Percentiles rank a stretch among this genome's conserved stretches.
phyloP scores from a whole-genome alignment of 768 basidiomycete species.

The Russula vinacea region DNA sequence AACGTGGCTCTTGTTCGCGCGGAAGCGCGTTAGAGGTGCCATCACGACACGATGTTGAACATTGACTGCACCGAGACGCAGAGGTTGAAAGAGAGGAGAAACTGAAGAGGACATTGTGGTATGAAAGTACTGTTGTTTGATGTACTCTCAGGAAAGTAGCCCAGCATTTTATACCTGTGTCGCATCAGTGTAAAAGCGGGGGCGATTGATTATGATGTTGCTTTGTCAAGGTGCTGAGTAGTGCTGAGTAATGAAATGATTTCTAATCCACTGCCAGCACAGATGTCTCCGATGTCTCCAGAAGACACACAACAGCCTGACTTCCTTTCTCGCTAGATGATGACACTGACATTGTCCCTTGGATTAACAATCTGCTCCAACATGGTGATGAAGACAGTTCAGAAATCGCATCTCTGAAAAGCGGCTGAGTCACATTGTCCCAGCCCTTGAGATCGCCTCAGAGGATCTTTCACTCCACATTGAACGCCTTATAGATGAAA shows the following conservation, averaged over 20 bases:
- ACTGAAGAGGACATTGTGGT: constrained; percentile 9
- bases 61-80: constrained; percentile 42
- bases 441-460: constrained; percentile 78
- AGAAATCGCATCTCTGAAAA: constrained; percentile 57
- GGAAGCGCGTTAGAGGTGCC: constrained; percentile 50
- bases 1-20: constrained; percentile 40
- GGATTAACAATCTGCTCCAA: constrained; percentile 36
- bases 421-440: constrained; percentile 69
- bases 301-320: constrained; percentile 14
- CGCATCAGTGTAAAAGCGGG: no score
- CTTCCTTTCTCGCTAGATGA: constrained; percentile 31
- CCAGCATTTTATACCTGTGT: constrained; percentile 2
- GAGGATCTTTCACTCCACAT: constrained; percentile 86
- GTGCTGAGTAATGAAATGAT: background rate
- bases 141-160: no score
- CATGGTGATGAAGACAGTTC: background rate
- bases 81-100: constrained; percentile 45
- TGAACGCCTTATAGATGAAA: constrained; percentile 88
- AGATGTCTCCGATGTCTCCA: background rate
- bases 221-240: no score
- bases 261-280: background rate
- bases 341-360: constrained; percentile 34
- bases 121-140: background rate
- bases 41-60: constrained; percentile 53
- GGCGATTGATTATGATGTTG: background rate